Base-by-base conservation (phyloP, 768 basidiomycete genomes). In the Brasilioporus rufonigricans region DNA sequence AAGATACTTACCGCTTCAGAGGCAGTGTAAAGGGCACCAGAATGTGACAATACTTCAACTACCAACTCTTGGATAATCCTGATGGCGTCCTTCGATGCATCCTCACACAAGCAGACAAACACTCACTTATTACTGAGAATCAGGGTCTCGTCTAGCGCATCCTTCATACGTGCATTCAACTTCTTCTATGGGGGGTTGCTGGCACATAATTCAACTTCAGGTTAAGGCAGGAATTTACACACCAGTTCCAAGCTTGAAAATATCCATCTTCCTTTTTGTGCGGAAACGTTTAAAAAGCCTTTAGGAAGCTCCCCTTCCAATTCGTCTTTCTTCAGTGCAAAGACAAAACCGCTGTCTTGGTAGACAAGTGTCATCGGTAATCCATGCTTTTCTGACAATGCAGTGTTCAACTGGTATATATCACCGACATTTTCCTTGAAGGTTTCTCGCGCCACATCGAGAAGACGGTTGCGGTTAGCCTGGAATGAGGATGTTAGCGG, bases 381-480 rank as follows among this genome's bases (percentile, higher is more conserved):
- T 5, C 77, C 76, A 60, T 91, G 80, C 56, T 81, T 74, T 55
- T 89, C 82, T 0, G 83, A 75, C 14, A 93, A 71, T 0, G 72
- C 73, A 16, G 76, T 74, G 55, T 82, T 82, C 33, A 93, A 74
- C 50, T 85, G 79, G 58, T 85, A 85, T 50, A 97, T 92, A 64
- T 99, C 96, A 16, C 84, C 81, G 41, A 96, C 80, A 60, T 96
- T 96, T 69, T 99, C 95, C 62, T 88, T 91, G 75, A 87, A 98
- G 0, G 95, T 95, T 68, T 93, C 93, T 3, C 97, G 82, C 2
- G 96, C 97, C 8, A 98, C 93, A 59, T 98, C 96, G 29, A 99
- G 85, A 11, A 96, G 77, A 27, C 83, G 83, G 60, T 93, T 91
- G 63, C 79, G 81, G 56, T 90, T 89, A 3, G 91, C 89, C 81